A percentile compares a stretch with the other conserved stretches of the same genome.
phyloP scores from a whole-genome alignment of 306 rosid species.

The Medicago ruthenica region DNA sequence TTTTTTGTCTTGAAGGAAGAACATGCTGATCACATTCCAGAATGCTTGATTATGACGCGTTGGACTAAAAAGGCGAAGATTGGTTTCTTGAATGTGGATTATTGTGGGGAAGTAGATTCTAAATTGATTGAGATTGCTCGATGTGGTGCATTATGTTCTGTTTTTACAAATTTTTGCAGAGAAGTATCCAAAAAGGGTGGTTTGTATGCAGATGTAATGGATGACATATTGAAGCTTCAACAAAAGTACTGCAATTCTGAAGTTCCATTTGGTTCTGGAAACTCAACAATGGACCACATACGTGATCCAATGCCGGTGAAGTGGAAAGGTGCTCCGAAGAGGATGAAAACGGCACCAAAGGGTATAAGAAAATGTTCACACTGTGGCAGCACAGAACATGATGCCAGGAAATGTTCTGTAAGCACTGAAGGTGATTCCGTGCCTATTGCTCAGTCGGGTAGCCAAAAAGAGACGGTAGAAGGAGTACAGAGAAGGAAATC shows the following conservation, averaged over 20 bases:
- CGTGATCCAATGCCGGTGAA: not conserved
- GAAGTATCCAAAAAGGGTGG: not conserved
- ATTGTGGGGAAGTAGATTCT: not conserved
- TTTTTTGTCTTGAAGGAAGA: not conserved
- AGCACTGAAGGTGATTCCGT: no score
- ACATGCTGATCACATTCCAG: not conserved
- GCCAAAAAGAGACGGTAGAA: no score
- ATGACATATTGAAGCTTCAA: not conserved
- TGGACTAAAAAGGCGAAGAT: not conserved
- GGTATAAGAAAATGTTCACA: no score
- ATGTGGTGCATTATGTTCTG: not conserved
- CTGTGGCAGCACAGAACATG: no score
- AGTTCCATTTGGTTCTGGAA: not conserved
- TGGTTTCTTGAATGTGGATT: not conserved
- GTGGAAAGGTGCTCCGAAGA: not conserved
- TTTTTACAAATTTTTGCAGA: not conserved
- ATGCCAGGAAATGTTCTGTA: no score
- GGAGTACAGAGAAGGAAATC: no score
- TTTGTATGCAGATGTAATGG: not conserved
- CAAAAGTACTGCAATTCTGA: not conserved
- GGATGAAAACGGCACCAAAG: no score
- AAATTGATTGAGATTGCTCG: not conserved
- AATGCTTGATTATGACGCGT: not conserved
- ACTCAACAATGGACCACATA: not conserved
- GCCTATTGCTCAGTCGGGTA: no score